Conservation (phyloP, 306 rosid genomes). For the Cicer yamashitae region DNA sequence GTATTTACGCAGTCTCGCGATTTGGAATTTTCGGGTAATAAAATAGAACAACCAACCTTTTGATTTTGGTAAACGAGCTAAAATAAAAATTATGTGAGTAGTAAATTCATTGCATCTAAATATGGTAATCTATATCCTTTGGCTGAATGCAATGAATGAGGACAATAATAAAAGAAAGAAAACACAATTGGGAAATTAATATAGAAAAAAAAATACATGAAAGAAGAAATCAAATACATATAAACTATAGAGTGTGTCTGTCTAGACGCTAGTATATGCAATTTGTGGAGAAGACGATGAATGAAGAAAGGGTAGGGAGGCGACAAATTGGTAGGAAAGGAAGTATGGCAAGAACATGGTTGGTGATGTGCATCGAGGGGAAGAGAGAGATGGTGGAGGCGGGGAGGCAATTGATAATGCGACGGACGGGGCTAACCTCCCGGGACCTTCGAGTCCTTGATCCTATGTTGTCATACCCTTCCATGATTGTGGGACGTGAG, state of each 20-base stretch:
- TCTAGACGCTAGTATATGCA: too few relatives aligned
- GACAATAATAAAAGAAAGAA: background rate
- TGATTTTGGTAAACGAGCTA: background rate
- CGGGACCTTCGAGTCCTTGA: constrained; percentile 78
- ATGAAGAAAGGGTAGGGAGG: background rate
- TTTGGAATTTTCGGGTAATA: background rate
- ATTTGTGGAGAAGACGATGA: background rate
- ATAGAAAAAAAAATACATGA: background rate
- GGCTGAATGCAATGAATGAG: background rate
- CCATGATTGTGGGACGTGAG: constrained; percentile 77
- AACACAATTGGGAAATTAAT: background rate
- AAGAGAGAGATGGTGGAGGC: constrained; percentile 68
- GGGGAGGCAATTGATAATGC: constrained; percentile 73
- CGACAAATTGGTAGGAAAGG: constrained; percentile 61
- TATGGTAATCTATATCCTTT: background rate
- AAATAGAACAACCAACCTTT: background rate
- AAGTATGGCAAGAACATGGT: constrained; percentile 65
- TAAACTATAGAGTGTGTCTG: too few relatives aligned
- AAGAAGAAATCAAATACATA: too few relatives aligned
- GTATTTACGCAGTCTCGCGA: background rate
- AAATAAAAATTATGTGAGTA: background rate
- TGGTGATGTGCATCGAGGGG: constrained; percentile 59
- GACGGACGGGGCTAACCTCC: constrained; percentile 73
- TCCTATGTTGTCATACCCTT: constrained; percentile 70
- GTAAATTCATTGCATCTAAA: background rate